These are phyloP conservation scores for Rauvolfia tetraphylla DNA, from an alignment of 257 asterid species.

Conservation along the genomic window DNA sequence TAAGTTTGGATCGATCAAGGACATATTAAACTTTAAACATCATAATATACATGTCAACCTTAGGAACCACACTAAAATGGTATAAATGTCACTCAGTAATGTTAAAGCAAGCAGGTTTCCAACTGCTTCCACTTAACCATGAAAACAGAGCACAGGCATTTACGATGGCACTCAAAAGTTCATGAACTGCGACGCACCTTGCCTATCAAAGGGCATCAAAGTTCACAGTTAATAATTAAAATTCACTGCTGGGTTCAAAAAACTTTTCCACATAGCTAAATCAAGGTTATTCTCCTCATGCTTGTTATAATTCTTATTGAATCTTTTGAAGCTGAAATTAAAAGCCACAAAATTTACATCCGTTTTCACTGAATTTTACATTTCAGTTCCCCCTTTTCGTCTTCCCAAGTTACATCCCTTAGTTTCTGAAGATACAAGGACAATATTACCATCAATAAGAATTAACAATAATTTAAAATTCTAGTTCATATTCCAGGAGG, in stretches of 20 bases:
- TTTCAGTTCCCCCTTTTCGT: neutral
- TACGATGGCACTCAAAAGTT: neutral
- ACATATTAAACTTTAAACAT: neutral
- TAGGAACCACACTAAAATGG: neutral
- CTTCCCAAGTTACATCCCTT: neutral
- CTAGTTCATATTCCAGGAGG: too few species aligned
- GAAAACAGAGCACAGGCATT: neutral
- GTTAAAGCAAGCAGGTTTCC: neutral
- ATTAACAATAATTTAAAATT: too few species aligned
- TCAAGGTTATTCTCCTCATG: neutral
- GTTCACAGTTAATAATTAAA: neutral
- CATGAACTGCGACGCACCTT: neutral
- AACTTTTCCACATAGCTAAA: neutral
- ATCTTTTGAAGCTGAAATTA: neutral
- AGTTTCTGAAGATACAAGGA: neutral
- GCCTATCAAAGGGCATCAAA: neutral
- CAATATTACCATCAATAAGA: too few species aligned
- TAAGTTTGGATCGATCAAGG: neutral
- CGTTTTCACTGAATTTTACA: neutral
- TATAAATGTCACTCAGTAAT: neutral
- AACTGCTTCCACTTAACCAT: neutral
- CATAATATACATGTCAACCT: neutral
- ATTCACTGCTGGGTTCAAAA: neutral
- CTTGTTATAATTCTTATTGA: neutral
- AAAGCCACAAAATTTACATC: neutral